A percentile compares a stretch with the other conserved stretches of the same genome.
Conservation (phyloP, 1,284 basidiomycete species). For the Ganoderma lucidum region DNA sequence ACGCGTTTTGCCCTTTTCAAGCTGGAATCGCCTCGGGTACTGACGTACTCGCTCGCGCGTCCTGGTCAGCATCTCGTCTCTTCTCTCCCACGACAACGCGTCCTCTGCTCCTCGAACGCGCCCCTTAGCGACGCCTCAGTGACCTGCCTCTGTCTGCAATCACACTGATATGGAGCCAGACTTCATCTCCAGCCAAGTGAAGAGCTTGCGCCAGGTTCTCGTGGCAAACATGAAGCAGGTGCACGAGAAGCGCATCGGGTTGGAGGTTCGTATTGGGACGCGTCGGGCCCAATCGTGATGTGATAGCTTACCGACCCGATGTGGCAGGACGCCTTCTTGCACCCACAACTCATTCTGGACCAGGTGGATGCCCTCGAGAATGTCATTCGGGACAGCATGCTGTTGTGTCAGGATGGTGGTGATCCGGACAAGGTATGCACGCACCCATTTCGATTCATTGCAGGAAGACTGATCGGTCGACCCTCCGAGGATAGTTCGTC, state of each 20-base stretch:
- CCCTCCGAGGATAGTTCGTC: constrained; percentile 7
- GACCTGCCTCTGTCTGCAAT: background rate
- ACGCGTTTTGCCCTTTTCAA: constrained; percentile 6
- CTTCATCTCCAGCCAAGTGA: constrained; percentile 20
- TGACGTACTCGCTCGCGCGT: background rate
- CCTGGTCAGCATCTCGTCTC: background rate
- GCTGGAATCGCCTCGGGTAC: background rate
- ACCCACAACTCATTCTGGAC: constrained; percentile 13
- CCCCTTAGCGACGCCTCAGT: background rate
- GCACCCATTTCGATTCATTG: background rate
- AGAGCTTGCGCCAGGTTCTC: constrained; percentile 21
- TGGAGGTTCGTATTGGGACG: constrained; percentile 16
- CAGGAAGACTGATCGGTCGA: background rate
- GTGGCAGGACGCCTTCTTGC: constrained; percentile 19
- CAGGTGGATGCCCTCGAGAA: constrained; percentile 22
- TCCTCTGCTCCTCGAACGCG: background rate
- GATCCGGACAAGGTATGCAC: background rate
- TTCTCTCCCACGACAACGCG: constrained; percentile 5
- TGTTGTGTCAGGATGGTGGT: background rate
- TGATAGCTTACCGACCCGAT: background rate
- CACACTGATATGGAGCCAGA: constrained; percentile 21
- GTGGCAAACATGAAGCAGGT: constrained; percentile 19
- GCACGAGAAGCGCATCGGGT: constrained; percentile 12
- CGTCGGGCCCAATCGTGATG: background rate
- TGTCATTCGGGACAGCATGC: constrained; percentile 22